Percentiles rank a stretch among this genome's conserved stretches.
These are phyloP conservation scores for Pichia occidentalis DNA, from an alignment of 805 yeast genomes.

Conservation along the genomic window DNA sequence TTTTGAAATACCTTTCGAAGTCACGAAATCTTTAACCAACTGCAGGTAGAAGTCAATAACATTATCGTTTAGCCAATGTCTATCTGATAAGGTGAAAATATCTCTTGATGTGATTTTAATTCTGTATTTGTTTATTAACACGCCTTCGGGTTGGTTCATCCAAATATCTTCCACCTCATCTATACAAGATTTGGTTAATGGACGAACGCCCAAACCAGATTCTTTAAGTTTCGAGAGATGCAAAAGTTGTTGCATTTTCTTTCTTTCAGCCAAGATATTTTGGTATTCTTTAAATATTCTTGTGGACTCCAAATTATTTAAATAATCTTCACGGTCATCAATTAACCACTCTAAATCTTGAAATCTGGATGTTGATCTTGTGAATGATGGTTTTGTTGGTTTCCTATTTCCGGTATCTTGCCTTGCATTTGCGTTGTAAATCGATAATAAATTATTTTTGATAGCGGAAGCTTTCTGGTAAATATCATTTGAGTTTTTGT, in stretches of 20 bases:
- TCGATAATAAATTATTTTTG: neutral
- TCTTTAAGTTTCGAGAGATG: slow-evolving; percentile 33
- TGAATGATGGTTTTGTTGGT: slow-evolving; percentile 12
- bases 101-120: slow-evolving; percentile 66
- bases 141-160: slow-evolving; percentile 23
- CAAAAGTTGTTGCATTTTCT: slow-evolving; percentile 30
- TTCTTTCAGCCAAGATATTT: slow-evolving; percentile 37
- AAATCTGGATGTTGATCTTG: slow-evolving; percentile 22
- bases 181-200: slow-evolving; percentile 29
- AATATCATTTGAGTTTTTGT: slow-evolving; percentile 7
- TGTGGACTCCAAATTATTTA: slow-evolving; percentile 26
- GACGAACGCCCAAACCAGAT: slow-evolving; percentile 25
- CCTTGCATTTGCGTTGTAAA: neutral
- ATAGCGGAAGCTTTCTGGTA: slow-evolving; percentile 2
- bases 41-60: slow-evolving; percentile 77
- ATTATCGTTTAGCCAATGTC: slow-evolving; percentile 86
- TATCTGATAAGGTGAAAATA: slow-evolving; percentile 59
- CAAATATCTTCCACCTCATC: slow-evolving; percentile 31
- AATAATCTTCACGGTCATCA: slow-evolving; percentile 28
- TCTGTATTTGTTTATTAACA: slow-evolving; percentile 32
- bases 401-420: neutral
- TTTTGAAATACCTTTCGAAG: slow-evolving; percentile 24
- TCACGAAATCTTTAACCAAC: slow-evolving; percentile 36
- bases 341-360: slow-evolving; percentile 28
- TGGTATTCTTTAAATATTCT: slow-evolving; percentile 36